Evolutionary conservation across 2,329 filamentous ascomycete species (phyloP).

Genomic region (Trichoderma simmonsii): DNA sequence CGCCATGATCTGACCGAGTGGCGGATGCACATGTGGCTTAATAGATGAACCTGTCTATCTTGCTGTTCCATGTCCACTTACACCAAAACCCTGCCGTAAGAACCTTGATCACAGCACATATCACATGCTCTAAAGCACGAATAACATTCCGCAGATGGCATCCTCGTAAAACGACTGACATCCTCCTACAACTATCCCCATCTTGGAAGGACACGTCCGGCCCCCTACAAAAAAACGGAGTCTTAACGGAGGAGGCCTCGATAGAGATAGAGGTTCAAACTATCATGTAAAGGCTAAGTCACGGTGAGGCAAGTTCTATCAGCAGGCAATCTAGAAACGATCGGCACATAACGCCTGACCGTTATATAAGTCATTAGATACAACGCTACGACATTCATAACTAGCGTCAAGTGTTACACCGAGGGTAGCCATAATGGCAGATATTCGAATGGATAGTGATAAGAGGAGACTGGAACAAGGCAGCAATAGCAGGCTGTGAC

Average conservation of each 20-base stretch:
- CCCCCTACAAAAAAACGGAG: too few species aligned
- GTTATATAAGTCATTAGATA: background rate
- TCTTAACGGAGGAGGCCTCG: background rate
- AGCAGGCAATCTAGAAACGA: background rate
- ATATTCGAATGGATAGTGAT: background rate
- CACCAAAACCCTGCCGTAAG: background rate
- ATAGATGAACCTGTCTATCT: background rate
- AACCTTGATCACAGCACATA: background rate
- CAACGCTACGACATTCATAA: background rate
- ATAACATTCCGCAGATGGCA: background rate
- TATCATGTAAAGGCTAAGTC: background rate
- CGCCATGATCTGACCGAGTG: background rate
- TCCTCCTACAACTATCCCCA: background rate
- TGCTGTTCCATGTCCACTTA: background rate
- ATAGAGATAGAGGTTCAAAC: background rate
- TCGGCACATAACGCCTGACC: background rate
- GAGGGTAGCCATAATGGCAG: background rate
- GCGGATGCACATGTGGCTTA: background rate
- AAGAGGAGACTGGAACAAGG: background rate
- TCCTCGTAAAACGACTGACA: background rate
- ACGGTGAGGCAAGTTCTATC: background rate
- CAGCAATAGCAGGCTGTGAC: background rate
- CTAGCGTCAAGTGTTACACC: background rate
- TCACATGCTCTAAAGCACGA: background rate
- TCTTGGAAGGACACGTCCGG: background rate